Evolutionary conservation across 176 grass and related monocot genomes (phyloP).

Genomic region (Oryza glumipatula): DNA sequence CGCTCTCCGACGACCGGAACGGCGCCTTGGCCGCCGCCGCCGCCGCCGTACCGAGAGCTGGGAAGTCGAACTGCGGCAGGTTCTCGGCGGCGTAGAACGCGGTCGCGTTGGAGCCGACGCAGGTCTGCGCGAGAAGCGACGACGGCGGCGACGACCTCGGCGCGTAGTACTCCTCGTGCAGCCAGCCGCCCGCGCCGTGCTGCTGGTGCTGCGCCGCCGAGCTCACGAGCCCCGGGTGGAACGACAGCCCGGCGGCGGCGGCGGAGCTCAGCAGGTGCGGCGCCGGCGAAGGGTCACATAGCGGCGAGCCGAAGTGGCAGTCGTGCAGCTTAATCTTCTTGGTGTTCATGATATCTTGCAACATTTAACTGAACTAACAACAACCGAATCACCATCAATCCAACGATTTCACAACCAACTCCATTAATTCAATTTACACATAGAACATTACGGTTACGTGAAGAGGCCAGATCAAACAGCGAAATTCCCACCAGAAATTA

Average conservation of each 20-base stretch:
- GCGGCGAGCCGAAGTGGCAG: conserved; percentile 41
- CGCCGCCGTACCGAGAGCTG: not conserved
- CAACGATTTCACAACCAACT: not conserved
- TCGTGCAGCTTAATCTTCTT: conserved; percentile 61
- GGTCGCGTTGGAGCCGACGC: conserved; percentile 47
- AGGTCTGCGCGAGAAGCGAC: conserved; percentile 23
- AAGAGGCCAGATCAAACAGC: conserved; percentile 11
- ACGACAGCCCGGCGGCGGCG: not conserved
- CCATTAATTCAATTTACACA: not conserved
- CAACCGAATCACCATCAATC: not conserved
- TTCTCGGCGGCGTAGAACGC: conserved; percentile 50
- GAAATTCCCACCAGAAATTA: not conserved
- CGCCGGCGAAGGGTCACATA: conserved; percentile 37
- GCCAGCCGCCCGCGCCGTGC: not conserved
- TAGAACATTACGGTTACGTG: not conserved
- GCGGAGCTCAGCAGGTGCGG: conserved; percentile 26
- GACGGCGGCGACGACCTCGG: not conserved
- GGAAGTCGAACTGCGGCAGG: conserved; percentile 16
- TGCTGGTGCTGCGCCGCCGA: conserved; percentile 37
- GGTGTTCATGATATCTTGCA: conserved; percentile 48
- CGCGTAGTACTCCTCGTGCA: conserved; percentile 15
- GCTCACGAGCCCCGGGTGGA: conserved; percentile 28
- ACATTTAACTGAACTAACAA: conserved; percentile 19
- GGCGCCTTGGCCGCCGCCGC: not conserved
- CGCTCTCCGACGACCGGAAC: not conserved